Evolutionary conservation across 345 rosid species (phyloP), one percentile per base, ranked within the genome.

Genomic region (Microthlaspi erraticum): DNA sequence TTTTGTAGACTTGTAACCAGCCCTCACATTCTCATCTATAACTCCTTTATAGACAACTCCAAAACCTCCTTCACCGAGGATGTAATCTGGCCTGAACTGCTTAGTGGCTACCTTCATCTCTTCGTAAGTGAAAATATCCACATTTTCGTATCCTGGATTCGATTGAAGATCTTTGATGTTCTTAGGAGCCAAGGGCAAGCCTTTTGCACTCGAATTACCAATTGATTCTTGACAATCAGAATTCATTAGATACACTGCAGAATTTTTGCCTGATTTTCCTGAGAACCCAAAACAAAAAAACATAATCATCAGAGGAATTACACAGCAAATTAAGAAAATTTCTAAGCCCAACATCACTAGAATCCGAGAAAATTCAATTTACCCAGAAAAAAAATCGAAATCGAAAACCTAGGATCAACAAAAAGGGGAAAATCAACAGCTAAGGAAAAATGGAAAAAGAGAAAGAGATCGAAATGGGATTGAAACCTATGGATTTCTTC

Each of bases 21-120:
- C 68, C 76, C 93, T 84, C 41, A 90, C 83, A 38, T 43, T 81
- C 46, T 81, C 87, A 72, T 94, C 97, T 34, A 94, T 70, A 52
- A 88, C 81, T 55, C 98, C 98, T 78, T 87, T 92, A 45, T 91
- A 90, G 42, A 94, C 99, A 38, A 87, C 86, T 18, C 99, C 99
- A 45, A 94, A 94, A 11, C 99, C 99, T 49, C 99, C 99, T 44
- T 92, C 97, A 0, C 99, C 99, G 1, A 94, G 89, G 19, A 94
- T 88, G 62, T 74, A 84, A 81, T 92, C 95, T 0, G 98, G 92
- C 42, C 92, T 81, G 71, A 94, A 94, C 65, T 77, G 83, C 78
- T 87, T 87, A 4, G 99, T 89, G n/a, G 93, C 98, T 76, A 88
- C 51, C 70, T 78, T 86, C 90, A 84, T 92, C 80, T 94, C 98